A percentile compares a stretch with the other conserved stretches of the same genome.
Evolutionary conservation across 2,329 filamentous ascomycete genomes (phyloP).

Genomic region (Claviceps sp.): DNA sequence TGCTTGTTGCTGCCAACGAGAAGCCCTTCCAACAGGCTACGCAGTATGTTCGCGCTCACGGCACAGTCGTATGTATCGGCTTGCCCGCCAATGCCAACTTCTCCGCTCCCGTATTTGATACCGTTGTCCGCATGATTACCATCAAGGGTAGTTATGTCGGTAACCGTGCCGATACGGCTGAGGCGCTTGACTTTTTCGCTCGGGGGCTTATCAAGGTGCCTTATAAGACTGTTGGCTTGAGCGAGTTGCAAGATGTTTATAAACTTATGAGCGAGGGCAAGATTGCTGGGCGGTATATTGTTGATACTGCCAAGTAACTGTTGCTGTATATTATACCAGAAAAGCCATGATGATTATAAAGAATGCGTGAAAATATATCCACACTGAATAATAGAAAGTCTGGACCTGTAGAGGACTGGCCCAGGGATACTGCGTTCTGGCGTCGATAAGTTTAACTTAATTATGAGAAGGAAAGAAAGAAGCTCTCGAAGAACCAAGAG

Average conservation of each 20-base stretch:
- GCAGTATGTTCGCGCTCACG: slow-evolving; percentile 71
- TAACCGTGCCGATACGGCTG: slow-evolving; percentile 74
- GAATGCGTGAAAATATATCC: too few relatives aligned
- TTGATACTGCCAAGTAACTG: slow-evolving; percentile 52
- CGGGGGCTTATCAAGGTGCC: slow-evolving; percentile 76
- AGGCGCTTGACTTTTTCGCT: slow-evolving; percentile 82
- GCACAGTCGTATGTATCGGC: slow-evolving; percentile 78
- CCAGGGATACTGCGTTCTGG: too few relatives aligned
- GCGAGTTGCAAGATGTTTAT: slow-evolving; percentile 69
- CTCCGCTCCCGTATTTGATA: slow-evolving; percentile 76
- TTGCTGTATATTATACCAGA: too few relatives aligned
- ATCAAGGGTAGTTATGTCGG: slow-evolving; percentile 93
- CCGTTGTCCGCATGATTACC: slow-evolving; percentile 76
- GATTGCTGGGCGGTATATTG: slow-evolving; percentile 67
- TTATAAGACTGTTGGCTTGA: slow-evolving; percentile 72
- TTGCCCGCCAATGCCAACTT: slow-evolving; percentile 70
- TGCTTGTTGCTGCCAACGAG: slow-evolving; percentile 77
- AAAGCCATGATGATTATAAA: too few relatives aligned
- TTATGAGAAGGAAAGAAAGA: too few relatives aligned
- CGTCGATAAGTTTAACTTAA: too few relatives aligned
- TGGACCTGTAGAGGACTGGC: too few relatives aligned
- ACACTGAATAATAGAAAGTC: too few relatives aligned
- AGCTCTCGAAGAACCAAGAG: too few relatives aligned
- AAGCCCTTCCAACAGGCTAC: slow-evolving; percentile 93
- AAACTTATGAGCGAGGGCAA: slow-evolving; percentile 57